Base-by-base conservation (phyloP, 2,329 filamentous ascomycete genomes). In the Teratosphaeria viscida region DNA sequence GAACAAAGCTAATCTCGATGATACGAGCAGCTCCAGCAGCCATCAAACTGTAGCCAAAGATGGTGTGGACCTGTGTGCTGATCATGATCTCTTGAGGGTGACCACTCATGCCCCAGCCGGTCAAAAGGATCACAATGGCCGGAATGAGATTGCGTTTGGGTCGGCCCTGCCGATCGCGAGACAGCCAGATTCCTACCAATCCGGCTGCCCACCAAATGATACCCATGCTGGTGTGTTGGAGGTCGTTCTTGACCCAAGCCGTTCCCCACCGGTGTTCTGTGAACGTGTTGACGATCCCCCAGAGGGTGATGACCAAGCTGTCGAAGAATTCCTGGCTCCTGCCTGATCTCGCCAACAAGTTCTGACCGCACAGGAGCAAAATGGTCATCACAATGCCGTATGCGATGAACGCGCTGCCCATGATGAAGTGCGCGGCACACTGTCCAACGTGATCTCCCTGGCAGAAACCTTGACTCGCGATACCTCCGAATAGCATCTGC, bases 141-240 rank as follows among this genome's bases (percentile, higher is more conserved):
- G 94, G 94, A 58, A 99, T 85, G 62, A 99, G 85, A 76, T 99
- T 99, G 66, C 94, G 84, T 79, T 92, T 91, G 8, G 94, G 92
- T 52, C 85, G 81, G 57, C 94, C 92, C 63, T 92, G 85, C 59
- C 90, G 85, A 71, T 87, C 90, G 63, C 85, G 83, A 72, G 90
- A 95, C 47, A 99, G 80, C 94, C 92, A 99, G 57, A 99, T 82
- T 52, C 94, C 94, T 11, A 92, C 82, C 34, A 99, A 78, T 27
- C 94, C 94, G 7, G 94, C 92, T 68, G 86, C 89, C 92, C 92
- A 99, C 94, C 94, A 99, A 57, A 99, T 85, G 63, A 99, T 85
- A n/a, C 94, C 94, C 92, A 99, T 97, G n/a, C 89, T 90, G 0
- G 94, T 99, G 74, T 99, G 94, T 74, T 99, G 92, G 77, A 96